Base-by-base conservation (phyloP, 352 stramenopile genomes). In the Pythium sp. region DNA sequence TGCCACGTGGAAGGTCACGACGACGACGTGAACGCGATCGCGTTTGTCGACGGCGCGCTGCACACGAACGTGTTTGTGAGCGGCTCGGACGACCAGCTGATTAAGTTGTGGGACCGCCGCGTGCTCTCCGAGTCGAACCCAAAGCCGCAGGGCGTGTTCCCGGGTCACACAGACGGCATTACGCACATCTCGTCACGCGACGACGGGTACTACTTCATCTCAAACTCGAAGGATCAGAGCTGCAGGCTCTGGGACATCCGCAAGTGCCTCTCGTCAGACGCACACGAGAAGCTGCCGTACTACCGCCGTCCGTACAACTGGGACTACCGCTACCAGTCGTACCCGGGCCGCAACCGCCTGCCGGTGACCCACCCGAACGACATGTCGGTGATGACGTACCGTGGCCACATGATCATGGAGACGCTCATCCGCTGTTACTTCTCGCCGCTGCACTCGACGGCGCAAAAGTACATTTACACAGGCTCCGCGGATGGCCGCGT, bases 121-220 rank as follows among this genome's bases (percentile, higher is more conserved):
- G 80, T 93, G 66, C 66, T 95, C 46, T 91, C 79, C 22, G 82
- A 90, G 65, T 79, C 83, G 56, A 88, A 90, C 53, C 81, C 84
- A 7, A 87, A 80, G 66, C 81, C 88, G 0, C 86, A 94, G 59
- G 86, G 88, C 2, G 85, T 95, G 4, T 95, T 95, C 32, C 81
- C 84, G 0, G 88, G 88, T 14, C 88, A 95, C 58, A 90, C 84
- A n/a, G 88, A 95, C 59, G 88, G 88, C 3, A 66, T 95, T 54
- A 94, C 86, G 30, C 78, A 94, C 70, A 85, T 95, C 65, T 89
- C 84, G 12, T 92, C 88, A 28, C 81, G 86, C 18, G 86, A 94
- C 68, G 88, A 95, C 70, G 88, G 86, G 4, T 92, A 92, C 72
- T 95, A 95, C 62, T 95, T 95, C 60, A 75, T 95, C 28, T 95